These are phyloP conservation scores for Fusarium siculi DNA, from an alignment of 2,329 filamentous ascomycete species.

Conservation along the genomic window DNA sequence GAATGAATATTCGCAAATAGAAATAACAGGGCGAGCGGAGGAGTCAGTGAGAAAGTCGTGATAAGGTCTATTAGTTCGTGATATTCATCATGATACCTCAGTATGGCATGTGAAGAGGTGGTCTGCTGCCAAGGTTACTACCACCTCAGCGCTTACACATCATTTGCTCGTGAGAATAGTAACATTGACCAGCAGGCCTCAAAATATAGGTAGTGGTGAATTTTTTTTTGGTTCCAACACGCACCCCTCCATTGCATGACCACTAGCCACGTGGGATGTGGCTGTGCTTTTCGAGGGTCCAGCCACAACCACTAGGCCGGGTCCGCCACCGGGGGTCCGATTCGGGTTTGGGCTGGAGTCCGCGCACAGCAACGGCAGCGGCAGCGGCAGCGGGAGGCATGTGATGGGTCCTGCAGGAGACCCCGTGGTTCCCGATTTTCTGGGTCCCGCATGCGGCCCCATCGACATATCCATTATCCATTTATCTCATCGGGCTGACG, in stretches of 20 bases:
- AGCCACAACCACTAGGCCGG: slow-evolving; percentile 40
- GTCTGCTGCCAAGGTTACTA: slow-evolving; percentile 33
- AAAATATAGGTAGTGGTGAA: slow-evolving; percentile 4
- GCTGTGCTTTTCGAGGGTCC: slow-evolving; percentile 24
- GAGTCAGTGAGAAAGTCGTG: slow-evolving; percentile 1
- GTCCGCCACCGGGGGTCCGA: slow-evolving; percentile 40
- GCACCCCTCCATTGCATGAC: background rate
- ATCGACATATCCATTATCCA: background rate
- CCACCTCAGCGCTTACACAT: slow-evolving; percentile 19
- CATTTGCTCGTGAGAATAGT: slow-evolving; percentile 10
- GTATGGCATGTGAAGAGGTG: slow-evolving; percentile 23
- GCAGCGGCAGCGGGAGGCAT: slow-evolving; percentile 13
- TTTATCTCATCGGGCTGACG: background rate
- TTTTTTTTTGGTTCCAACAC: background rate
- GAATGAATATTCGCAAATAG: slow-evolving; percentile 9
- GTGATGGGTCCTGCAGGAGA: slow-evolving; percentile 38
- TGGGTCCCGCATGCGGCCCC: slow-evolving; percentile 20
- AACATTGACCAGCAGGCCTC: slow-evolving; percentile 24
- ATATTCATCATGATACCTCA: slow-evolving; percentile 7
- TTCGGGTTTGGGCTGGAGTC: slow-evolving; percentile 31
- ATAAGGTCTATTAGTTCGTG: slow-evolving; percentile 1
- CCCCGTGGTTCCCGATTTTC: slow-evolving; percentile 31
- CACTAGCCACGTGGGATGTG: slow-evolving; percentile 41
- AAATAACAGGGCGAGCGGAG: background rate
- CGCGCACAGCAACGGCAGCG: slow-evolving; percentile 1